Evolutionary conservation across 2,329 filamentous ascomycete genomes (phyloP).

Genomic region (Diaporthe vaccinii): DNA sequence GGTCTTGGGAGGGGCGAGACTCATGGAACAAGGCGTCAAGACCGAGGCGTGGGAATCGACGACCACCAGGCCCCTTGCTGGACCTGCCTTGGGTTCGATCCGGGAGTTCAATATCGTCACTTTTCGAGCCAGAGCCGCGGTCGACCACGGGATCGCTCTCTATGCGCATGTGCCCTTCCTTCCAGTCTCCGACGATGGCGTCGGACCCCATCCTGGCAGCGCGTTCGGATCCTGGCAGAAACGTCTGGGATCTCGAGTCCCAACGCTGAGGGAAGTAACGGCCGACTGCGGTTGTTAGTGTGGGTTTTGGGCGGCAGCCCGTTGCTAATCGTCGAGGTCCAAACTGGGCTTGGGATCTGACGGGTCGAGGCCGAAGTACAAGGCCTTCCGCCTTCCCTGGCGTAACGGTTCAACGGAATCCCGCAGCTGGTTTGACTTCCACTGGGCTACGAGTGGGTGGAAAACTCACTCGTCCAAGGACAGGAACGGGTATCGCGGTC

Average conservation of each 20-base stretch:
- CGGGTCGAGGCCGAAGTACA: background rate
- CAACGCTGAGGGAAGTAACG: background rate
- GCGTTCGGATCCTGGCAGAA: background rate
- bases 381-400: background rate
- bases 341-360: background rate
- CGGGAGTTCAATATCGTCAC: conserved; percentile 28
- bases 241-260: background rate
- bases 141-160: conserved; percentile 16
- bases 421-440: background rate
- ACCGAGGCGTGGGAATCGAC: conserved; percentile 36
- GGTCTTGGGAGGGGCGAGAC: conserved; percentile 7
- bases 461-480: background rate
- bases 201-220: conserved; percentile 31
- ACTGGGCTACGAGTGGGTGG: background rate
- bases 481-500: background rate
- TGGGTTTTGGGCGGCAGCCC: background rate
- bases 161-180: conserved; percentile 26
- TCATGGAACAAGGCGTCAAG: conserved; percentile 32
- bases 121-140: conserved; percentile 8
- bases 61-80: background rate
- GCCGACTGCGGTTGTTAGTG: background rate
- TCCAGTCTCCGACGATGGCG: conserved; percentile 27
- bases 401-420: background rate
- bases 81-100: conserved; percentile 6
- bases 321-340: background rate